These are phyloP conservation scores for Arachnomyces sp. DNA, from an alignment of 2,329 filamentous ascomycete species.

Conservation along the genomic window DNA sequence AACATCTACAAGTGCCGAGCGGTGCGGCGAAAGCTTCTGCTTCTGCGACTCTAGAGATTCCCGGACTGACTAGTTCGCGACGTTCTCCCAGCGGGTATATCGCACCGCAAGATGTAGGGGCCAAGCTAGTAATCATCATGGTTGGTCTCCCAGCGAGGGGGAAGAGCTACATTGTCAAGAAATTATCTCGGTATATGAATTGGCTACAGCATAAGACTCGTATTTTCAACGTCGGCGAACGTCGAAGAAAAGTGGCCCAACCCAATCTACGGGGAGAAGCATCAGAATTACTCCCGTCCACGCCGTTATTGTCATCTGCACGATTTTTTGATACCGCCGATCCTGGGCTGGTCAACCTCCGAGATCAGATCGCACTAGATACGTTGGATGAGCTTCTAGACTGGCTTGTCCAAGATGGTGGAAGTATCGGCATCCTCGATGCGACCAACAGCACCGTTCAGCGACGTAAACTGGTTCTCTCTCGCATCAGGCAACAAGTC, in stretches of 20 bases:
- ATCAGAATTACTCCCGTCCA: slow-evolving; percentile 1
- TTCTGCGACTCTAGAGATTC: slow-evolving; percentile 94
- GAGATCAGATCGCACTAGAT: slow-evolving; percentile 86
- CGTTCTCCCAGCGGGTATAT: slow-evolving; percentile 95
- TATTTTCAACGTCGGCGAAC: slow-evolving; percentile 96
- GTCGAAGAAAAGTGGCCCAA: slow-evolving; percentile 75
- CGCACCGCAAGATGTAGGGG: slow-evolving; percentile 84
- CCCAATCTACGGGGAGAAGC: slow-evolving; percentile 21
- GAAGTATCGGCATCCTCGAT: slow-evolving; percentile 90
- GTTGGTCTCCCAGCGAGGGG: slow-evolving; percentile 89
- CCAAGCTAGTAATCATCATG: slow-evolving; percentile 97
- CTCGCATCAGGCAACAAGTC: slow-evolving; percentile 73
- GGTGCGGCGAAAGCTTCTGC: too few relatives aligned
- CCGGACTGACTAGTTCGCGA: slow-evolving; percentile 88
- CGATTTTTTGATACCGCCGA: slow-evolving; percentile 92
- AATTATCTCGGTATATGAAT: slow-evolving; percentile 86
- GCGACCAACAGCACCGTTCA: slow-evolving; percentile 93
- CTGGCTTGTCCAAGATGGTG: slow-evolving; percentile 73
- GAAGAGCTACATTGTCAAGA: slow-evolving; percentile 99
- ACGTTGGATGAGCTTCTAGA: slow-evolving; percentile 88
- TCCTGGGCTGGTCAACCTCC: slow-evolving; percentile 66
- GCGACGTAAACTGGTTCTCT: slow-evolving; percentile 73
- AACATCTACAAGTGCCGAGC: too few relatives aligned
- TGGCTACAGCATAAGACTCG: slow-evolving; percentile 95
- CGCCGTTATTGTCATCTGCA: slow-evolving; percentile 49